These are phyloP conservation scores for Quercus engelmannii DNA, from an alignment of 306 rosid genomes.

Conservation along the genomic window DNA sequence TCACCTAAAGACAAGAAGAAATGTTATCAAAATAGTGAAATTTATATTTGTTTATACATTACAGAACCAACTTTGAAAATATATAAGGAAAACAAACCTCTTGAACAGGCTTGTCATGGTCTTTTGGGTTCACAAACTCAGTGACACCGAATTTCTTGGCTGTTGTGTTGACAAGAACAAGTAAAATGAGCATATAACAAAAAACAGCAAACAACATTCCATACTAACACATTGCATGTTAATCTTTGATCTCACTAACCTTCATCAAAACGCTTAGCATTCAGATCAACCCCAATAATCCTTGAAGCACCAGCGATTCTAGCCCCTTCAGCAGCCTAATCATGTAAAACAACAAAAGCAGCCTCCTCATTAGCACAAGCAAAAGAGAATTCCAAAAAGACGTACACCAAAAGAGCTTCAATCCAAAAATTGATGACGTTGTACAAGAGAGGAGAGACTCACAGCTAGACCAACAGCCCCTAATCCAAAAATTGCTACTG, in stretches of 20 bases:
- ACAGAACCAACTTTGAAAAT: too few relatives aligned
- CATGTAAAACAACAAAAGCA: background rate
- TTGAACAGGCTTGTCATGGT: slow-evolving; percentile 74
- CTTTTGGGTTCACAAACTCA: slow-evolving; percentile 84
- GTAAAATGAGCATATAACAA: background rate
- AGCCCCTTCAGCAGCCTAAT: slow-evolving; percentile 85
- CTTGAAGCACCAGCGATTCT: slow-evolving; percentile 69
- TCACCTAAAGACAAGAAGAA: slow-evolving; percentile 34
- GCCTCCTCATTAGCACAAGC: background rate
- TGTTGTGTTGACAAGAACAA: slow-evolving; percentile 34
- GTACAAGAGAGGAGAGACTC: slow-evolving; percentile 20
- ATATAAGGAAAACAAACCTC: slow-evolving; percentile 33
- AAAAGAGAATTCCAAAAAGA: background rate
- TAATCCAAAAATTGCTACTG: slow-evolving; percentile 77
- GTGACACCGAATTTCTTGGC: slow-evolving; percentile 82
- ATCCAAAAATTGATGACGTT: too few relatives aligned
- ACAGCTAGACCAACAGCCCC: slow-evolving; percentile 97
- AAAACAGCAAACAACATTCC: background rate
- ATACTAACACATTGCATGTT: background rate
- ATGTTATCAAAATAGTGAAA: too few relatives aligned
- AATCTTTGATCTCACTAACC: slow-evolving; percentile 24
- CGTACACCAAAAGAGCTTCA: background rate
- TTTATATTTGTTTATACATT: background rate
- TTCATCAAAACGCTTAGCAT: slow-evolving; percentile 61
- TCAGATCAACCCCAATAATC: slow-evolving; percentile 80